Conservation (phyloP, 805 yeast genomes). For the Saturnispora dispora region DNA sequence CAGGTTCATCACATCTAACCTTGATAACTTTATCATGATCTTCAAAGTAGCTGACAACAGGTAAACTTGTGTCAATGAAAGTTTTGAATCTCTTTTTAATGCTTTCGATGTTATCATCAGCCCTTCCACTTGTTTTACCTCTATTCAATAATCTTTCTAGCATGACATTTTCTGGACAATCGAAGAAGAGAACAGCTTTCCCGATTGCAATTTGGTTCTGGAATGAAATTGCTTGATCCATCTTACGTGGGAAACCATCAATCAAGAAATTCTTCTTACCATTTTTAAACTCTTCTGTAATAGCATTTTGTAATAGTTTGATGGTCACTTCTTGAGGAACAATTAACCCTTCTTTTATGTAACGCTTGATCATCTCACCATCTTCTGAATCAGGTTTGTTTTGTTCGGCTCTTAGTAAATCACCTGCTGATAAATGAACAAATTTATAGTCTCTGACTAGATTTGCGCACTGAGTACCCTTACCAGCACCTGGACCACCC, state of each 20-base stretch:
- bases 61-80: slow-evolving; percentile 83
- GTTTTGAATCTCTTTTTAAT: slow-evolving; percentile 84
- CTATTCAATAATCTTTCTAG: slow-evolving; percentile 74
- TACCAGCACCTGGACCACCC: slow-evolving; percentile 98
- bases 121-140: slow-evolving; percentile 90
- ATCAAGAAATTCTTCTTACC: slow-evolving; percentile 63
- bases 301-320: slow-evolving; percentile 74
- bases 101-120: slow-evolving; percentile 87
- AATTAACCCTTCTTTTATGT: slow-evolving; percentile 79
- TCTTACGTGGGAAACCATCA: slow-evolving; percentile 96
- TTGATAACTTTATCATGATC: slow-evolving; percentile 66
- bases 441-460: slow-evolving; percentile 74
- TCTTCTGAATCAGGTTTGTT: slow-evolving; percentile 68
- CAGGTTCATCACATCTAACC: slow-evolving; percentile 70
- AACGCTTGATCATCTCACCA: slow-evolving; percentile 77
- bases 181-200: slow-evolving; percentile 63
- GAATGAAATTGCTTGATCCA: slow-evolving; percentile 96
- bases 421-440: slow-evolving; percentile 94
- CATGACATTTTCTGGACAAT: slow-evolving; percentile 80
- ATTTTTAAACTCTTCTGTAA: slow-evolving; percentile 39
- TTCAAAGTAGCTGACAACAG: slow-evolving; percentile 80
- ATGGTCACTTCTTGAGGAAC: slow-evolving; percentile 92
- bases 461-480: slow-evolving; percentile 91
- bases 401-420: slow-evolving; percentile 88
- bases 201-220: slow-evolving; percentile 70